Conservation (phyloP, 768 basidiomycete species). For the Trametes punicea region DNA sequence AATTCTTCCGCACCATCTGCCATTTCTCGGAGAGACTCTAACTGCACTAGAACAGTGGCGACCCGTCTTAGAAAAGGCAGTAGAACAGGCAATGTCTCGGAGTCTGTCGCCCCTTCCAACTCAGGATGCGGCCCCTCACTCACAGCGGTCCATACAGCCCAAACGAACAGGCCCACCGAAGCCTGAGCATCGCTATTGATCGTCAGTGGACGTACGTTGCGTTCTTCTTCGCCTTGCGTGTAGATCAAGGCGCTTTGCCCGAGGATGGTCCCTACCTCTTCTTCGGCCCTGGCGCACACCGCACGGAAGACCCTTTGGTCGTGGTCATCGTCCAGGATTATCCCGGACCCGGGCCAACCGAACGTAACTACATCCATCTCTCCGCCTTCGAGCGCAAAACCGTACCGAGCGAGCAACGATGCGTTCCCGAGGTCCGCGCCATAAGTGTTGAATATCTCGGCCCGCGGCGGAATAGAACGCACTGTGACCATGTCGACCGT, state of each 20-base stretch:
- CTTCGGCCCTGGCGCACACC: not conserved
- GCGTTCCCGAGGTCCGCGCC: constrained; percentile 36
- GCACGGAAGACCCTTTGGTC: not conserved
- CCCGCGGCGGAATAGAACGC: constrained; percentile 24
- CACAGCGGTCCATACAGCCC: constrained; percentile 15
- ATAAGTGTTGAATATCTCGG: constrained; percentile 44
- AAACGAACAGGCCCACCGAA: constrained; percentile 23
- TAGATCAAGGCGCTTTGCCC: constrained; percentile 10
- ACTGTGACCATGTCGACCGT: constrained; percentile 41
- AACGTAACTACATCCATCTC: constrained; percentile 31
- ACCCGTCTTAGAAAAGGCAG: not conserved
- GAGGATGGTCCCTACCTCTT: not conserved
- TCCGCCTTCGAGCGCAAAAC: constrained; percentile 40
- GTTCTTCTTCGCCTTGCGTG: not conserved
- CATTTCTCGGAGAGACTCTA: not conserved
- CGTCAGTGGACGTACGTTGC: not conserved
- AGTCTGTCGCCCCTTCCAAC: not conserved
- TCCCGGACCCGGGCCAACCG: constrained; percentile 14
- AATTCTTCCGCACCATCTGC: not conserved
- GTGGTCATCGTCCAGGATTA: not conserved
- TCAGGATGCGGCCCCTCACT: not conserved
- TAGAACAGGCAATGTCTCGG: not conserved
- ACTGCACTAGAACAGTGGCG: not conserved
- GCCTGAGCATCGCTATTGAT: constrained; percentile 27
- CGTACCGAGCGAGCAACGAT: constrained; percentile 37